These are phyloP conservation scores for Vicia sativa DNA, from an alignment of 306 rosid genomes.

Conservation along the genomic window DNA sequence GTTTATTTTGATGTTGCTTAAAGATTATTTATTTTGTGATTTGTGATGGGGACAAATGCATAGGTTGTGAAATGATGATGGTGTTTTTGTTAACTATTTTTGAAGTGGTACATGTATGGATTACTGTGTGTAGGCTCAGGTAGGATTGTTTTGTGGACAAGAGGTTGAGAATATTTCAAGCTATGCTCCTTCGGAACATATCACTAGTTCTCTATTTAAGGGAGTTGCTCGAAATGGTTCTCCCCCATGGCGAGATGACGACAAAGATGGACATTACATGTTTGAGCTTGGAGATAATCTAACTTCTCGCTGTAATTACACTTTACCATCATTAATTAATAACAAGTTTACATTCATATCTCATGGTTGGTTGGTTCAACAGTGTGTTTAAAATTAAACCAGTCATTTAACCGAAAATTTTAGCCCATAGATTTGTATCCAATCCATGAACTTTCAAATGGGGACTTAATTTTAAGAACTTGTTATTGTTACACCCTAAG, in stretches of 20 bases:
- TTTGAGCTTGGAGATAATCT: constrained; percentile 97
- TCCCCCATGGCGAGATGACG: constrained; percentile 97
- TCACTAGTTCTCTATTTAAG: constrained; percentile 71
- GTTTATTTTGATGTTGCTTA: neutral
- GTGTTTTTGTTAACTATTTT: constrained; percentile 34
- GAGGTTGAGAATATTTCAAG: constrained; percentile 85
- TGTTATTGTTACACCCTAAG: neutral
- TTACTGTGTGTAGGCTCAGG: constrained; percentile 99
- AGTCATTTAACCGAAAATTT: neutral
- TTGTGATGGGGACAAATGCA: constrained; percentile 21
- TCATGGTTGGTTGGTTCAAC: neutral
- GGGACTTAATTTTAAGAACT: neutral
- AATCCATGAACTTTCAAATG: neutral
- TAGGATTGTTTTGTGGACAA: constrained; percentile 98
- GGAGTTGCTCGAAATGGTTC: constrained; percentile 94
- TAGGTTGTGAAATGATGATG: constrained; percentile 17
- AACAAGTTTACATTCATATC: constrained; percentile 36
- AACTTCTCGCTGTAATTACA: constrained; percentile 98
- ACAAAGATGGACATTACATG: constrained; percentile 99
- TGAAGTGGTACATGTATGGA: constrained; percentile 76
- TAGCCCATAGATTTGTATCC: neutral
- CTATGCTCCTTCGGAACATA: constrained; percentile 81
- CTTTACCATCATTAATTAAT: constrained; percentile 56
- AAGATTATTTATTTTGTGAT: constrained; percentile 10
- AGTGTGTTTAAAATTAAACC: neutral